Conservation (phyloP, 1,284 basidiomycete genomes). For the Marasmius tenuissimus region DNA sequence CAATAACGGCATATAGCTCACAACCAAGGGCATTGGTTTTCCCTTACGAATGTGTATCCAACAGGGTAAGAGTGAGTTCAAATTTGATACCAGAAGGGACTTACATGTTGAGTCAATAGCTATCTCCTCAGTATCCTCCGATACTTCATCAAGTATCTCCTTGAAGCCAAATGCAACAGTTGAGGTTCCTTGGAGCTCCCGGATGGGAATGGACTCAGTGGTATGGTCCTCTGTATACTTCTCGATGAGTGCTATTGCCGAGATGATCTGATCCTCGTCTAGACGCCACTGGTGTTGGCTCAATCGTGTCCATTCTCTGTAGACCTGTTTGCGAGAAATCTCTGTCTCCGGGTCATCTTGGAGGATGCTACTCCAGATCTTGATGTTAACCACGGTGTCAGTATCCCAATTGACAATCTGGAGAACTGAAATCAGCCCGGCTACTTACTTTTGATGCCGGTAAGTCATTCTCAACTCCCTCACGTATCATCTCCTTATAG, state of each 20-base stretch:
- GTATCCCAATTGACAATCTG: too few relatives aligned
- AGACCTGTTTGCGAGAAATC: constrained; percentile 14
- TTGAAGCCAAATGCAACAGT: constrained; percentile 16
- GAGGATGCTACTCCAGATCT: constrained; percentile 15
- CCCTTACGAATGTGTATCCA: neutral
- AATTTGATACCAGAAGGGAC: too few relatives aligned
- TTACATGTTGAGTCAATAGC: constrained; percentile 21
- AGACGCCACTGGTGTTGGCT: constrained; percentile 14
- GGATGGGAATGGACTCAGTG: constrained; percentile 10
- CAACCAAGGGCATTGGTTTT: constrained; percentile 10
- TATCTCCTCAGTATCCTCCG: constrained; percentile 8
- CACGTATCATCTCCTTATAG: constrained; percentile 5
- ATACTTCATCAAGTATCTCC: constrained; percentile 13
- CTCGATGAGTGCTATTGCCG: constrained; percentile 13
- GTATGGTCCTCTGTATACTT: neutral
- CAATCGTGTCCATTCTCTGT: constrained; percentile 9
- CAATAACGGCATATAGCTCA: constrained; percentile 13
- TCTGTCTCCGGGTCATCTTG: constrained; percentile 4
- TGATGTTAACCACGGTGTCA: too few relatives aligned
- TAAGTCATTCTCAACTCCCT: constrained; percentile 7
- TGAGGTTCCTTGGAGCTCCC: constrained; percentile 4
- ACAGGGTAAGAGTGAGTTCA: neutral
- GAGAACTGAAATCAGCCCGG: neutral
- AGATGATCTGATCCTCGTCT: constrained; percentile 15
- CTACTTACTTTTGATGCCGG: constrained; percentile 10